These are phyloP conservation scores for Paramecium octaurelia DNA, from an alignment of 73 alveolate genomes.

Conservation along the genomic window DNA sequence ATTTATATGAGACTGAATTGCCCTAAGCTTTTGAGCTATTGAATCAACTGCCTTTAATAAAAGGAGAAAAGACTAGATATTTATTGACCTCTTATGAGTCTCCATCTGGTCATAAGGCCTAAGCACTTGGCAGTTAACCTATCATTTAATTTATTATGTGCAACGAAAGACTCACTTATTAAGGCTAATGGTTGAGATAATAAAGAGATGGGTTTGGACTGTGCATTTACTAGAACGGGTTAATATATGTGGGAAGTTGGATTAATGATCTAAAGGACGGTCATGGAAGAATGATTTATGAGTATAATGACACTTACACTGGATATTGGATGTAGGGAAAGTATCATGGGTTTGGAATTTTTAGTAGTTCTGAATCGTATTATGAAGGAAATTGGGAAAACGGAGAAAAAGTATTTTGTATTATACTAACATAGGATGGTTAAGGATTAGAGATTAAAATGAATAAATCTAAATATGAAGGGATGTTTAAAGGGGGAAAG, in stretches of 20 bases:
- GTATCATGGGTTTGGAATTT: slow-evolving; percentile 74
- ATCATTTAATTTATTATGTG: neutral
- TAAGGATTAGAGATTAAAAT: slow-evolving; percentile 78
- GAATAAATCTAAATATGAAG: slow-evolving; percentile 74
- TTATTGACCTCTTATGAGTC: neutral
- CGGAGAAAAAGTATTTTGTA: neutral
- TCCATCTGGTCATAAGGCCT: neutral
- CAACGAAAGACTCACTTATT: neutral
- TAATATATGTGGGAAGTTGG: slow-evolving; percentile 70
- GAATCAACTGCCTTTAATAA: neutral
- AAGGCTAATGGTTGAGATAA: slow-evolving; percentile 39
- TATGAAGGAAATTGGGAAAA: slow-evolving; percentile 29
- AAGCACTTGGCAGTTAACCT: neutral
- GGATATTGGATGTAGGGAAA: slow-evolving; percentile 75
- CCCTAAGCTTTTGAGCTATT: neutral
- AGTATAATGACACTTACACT: slow-evolving; percentile 69
- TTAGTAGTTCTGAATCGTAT: neutral
- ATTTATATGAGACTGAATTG: neutral
- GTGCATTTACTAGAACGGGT: slow-evolving; percentile 66
- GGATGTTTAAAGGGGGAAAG: slow-evolving; percentile 59
- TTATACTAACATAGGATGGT: slow-evolving; percentile 46
- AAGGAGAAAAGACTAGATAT: neutral
- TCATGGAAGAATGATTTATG: slow-evolving; percentile 64
- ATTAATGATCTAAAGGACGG: slow-evolving; percentile 71
- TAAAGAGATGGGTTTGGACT: slow-evolving; percentile 55